Percentiles rank a stretch among this genome's conserved stretches.
Evolutionary conservation across 306 rosid species (phyloP).

Genomic region (Arachis stenosperma): DNA sequence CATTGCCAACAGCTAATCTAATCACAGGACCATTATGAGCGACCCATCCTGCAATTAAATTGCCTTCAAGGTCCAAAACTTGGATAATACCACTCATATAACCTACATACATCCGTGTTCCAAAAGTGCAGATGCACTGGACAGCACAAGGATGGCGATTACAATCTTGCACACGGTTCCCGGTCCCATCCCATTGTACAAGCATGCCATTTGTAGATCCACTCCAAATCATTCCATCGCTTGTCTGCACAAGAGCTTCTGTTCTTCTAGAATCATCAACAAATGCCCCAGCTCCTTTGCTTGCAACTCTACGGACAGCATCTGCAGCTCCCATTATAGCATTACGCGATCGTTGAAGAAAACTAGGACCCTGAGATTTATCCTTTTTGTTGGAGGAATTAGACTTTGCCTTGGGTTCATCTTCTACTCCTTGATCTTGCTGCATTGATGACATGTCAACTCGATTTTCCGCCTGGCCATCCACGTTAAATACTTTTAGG

Average conservation of each 20-base stretch:
- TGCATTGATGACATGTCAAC: slow-evolving; percentile 76
- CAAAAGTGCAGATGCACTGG: slow-evolving; percentile 83
- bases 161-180: slow-evolving; percentile 82
- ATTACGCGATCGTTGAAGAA: slow-evolving; percentile 88
- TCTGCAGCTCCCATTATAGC: slow-evolving; percentile 98
- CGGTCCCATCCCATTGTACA: slow-evolving; percentile 92
- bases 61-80: slow-evolving; percentile 88
- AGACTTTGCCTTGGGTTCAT: slow-evolving; percentile 81
- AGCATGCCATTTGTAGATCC: slow-evolving; percentile 93
- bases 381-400: slow-evolving; percentile 82
- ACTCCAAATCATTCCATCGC: slow-evolving; percentile 94
- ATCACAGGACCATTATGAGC: slow-evolving; percentile 93
- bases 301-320: slow-evolving; percentile 94
- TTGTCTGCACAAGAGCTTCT: slow-evolving; percentile 72
- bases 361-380: slow-evolving; percentile 74
- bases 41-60: slow-evolving; percentile 81
- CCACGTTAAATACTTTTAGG: slow-evolving; percentile 84
- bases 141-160: slow-evolving; percentile 74
- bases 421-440: slow-evolving; percentile 84
- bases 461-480: slow-evolving; percentile 86
- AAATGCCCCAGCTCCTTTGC: slow-evolving; percentile 93
- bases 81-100: slow-evolving; percentile 87
- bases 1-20: slow-evolving; percentile 70
- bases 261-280: slow-evolving; percentile 82
- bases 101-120: slow-evolving; percentile 77